These are phyloP conservation scores for Aspergillus heteromorphus DNA, from an alignment of 495 filamentous ascomycete genomes.

Conservation along the genomic window DNA sequence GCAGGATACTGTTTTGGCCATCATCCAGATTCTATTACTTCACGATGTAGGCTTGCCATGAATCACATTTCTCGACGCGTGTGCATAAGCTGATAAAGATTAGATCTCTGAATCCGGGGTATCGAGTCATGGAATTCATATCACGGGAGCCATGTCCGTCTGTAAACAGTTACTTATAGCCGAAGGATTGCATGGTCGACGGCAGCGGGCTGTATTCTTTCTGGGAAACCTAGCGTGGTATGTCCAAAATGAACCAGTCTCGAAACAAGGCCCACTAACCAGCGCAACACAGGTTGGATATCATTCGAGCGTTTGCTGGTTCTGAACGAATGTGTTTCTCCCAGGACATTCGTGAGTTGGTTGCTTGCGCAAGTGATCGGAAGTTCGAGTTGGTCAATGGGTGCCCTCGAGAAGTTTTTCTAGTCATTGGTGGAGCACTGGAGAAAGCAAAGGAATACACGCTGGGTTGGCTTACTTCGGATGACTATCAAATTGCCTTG, in stretches of 20 bases:
- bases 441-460: conserved; percentile 30
- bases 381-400: conserved; percentile 36
- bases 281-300: conserved; percentile 25
- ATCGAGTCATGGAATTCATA: conserved; percentile 34
- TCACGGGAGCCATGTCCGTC: conserved; percentile 36
- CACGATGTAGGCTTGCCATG: conserved; percentile 29
- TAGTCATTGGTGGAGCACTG: conserved; percentile 29
- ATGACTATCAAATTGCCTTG: conserved; percentile 19
- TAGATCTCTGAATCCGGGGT: conserved; percentile 35
- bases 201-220: conserved; percentile 33
- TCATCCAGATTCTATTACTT: conserved; percentile 34
- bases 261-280: neutral
- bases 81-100: neutral
- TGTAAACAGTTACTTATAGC: conserved; percentile 27
- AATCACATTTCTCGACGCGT: neutral
- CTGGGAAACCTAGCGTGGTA: conserved; percentile 35
- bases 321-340: conserved; percentile 31
- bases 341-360: conserved; percentile 25
- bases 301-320: conserved; percentile 32
- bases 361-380: conserved; percentile 22
- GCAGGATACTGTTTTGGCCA: conserved; percentile 32
- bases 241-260: neutral
- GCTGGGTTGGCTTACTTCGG: conserved; percentile 13
- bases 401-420: conserved; percentile 29
- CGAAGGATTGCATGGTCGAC: conserved; percentile 20